Evolutionary conservation across 2,329 filamentous ascomycete species (phyloP).

Genomic region (Karstenula rhodostoma): DNA sequence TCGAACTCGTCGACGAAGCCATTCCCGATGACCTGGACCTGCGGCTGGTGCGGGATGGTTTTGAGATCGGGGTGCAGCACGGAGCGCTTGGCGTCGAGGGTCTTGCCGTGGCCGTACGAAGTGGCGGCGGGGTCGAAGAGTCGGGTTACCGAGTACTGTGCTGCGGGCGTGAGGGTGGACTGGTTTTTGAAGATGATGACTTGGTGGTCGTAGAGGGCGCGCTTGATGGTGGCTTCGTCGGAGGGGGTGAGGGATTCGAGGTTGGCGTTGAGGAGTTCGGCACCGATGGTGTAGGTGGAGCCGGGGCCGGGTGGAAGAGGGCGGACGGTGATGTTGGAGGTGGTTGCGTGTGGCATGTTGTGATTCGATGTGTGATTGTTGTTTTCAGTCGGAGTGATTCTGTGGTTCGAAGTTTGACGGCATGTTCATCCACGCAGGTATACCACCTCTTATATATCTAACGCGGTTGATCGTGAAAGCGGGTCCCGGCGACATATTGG

Average conservation of each 20-base stretch:
- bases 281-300: constrained; percentile 62
- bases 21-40: constrained; percentile 83
- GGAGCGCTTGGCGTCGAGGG: constrained; percentile 69
- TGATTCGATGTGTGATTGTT: background rate
- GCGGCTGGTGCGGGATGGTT: constrained; percentile 80
- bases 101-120: constrained; percentile 79
- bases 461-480: background rate
- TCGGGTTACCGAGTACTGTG: constrained; percentile 77
- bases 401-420: background rate
- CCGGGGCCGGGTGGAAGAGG: constrained; percentile 33
- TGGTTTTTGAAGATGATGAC: constrained; percentile 77
- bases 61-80: constrained; percentile 82
- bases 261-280: constrained; percentile 64
- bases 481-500: background rate
- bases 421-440: background rate
- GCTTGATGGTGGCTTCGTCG: constrained; percentile 70
- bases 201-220: constrained; percentile 72
- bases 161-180: constrained; percentile 68
- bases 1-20: constrained; percentile 74
- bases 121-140: constrained; percentile 73
- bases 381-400: background rate
- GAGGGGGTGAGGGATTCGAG: constrained; percentile 70
- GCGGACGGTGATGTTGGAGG: constrained; percentile 27
- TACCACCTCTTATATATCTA: background rate
- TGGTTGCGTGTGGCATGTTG: constrained; percentile 33